phyloP scores from a whole-genome alignment of 1,284 basidiomycete species.

The Inonotus hispidus region DNA sequence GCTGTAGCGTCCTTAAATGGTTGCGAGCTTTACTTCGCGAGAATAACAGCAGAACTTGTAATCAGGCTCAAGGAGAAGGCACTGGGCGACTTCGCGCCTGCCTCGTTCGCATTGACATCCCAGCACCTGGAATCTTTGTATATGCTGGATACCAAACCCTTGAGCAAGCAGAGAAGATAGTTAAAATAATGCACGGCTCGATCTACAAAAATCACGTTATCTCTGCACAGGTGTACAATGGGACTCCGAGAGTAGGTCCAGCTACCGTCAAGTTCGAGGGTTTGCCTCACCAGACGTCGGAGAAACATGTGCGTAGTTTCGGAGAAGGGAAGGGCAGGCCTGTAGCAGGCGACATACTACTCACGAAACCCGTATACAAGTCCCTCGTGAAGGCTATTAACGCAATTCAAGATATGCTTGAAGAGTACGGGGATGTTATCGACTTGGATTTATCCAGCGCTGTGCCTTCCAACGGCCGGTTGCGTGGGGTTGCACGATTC shows the following conservation, averaged over 20 bases:
- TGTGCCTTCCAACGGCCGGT: constrained; percentile 4
- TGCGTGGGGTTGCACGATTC: constrained; percentile 8
- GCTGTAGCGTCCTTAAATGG: constrained; percentile 10
- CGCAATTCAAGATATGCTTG: constrained; percentile 3
- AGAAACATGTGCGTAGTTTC: constrained; percentile 3
- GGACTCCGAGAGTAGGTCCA: constrained; percentile 2
- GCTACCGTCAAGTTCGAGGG: constrained; percentile 17
- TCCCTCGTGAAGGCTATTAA: neutral
- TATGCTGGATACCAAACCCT: constrained; percentile 14
- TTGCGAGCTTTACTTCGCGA: neutral
- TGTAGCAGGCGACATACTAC: neutral
- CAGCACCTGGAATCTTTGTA: constrained; percentile 10
- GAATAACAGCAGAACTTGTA: neutral
- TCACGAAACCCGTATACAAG: constrained; percentile 1
- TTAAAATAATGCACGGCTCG: constrained; percentile 3
- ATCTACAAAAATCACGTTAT: constrained; percentile 6
- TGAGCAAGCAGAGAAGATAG: constrained; percentile 1
- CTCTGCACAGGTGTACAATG: constrained; percentile 5
- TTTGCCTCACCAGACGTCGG: constrained; percentile 3
- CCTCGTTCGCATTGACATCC: constrained; percentile 14
- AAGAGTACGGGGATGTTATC: constrained; percentile 14
- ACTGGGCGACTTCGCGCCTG: constrained; percentile 7
- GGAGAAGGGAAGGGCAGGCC: neutral
- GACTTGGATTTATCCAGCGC: constrained; percentile 1
- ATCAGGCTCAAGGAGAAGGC: neutral